phyloP scores from a whole-genome alignment of 1,139 yeast species.

The Schizosaccharomyces versatilis region DNA sequence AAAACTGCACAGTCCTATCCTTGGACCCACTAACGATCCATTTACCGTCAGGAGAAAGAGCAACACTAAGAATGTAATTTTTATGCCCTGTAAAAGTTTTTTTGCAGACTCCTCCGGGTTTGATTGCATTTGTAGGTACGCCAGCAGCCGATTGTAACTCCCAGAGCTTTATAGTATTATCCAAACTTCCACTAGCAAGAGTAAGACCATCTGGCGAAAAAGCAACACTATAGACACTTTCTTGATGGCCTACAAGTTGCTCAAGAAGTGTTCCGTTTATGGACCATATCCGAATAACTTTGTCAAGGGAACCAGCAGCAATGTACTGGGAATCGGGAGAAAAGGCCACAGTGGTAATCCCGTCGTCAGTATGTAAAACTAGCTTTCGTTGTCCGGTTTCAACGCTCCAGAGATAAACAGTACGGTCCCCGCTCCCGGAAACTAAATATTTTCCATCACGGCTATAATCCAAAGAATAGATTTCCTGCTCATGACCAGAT shows the following conservation, averaged over 20 bases:
- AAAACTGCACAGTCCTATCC: slow-evolving; percentile 89
- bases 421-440: slow-evolving; percentile 90
- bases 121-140: slow-evolving; percentile 20
- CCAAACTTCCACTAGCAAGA: slow-evolving; percentile 84
- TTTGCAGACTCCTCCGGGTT: slow-evolving; percentile 38
- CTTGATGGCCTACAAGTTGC: slow-evolving; percentile 89
- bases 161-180: slow-evolving; percentile 92
- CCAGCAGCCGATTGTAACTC: slow-evolving; percentile 26
- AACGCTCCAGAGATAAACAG: slow-evolving; percentile 92
- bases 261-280: slow-evolving; percentile 73
- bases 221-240: slow-evolving; percentile 85
- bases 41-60: slow-evolving; percentile 83
- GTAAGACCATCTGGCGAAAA: slow-evolving; percentile 83
- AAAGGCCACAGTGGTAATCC: slow-evolving; percentile 92
- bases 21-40: slow-evolving; percentile 86
- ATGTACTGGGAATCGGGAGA: slow-evolving; percentile 86
- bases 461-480: slow-evolving; percentile 85
- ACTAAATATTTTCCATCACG: slow-evolving; percentile 87
- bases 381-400: slow-evolving; percentile 76
- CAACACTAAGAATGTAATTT: slow-evolving; percentile 84
- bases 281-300: slow-evolving; percentile 93
- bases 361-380: slow-evolving; percentile 83
- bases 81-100: slow-evolving; percentile 90
- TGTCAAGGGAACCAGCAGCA: slow-evolving; percentile 91
- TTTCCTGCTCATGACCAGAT: slow-evolving; percentile 93